Conservation (phyloP, 345 rosid genomes). For the Populus nigra region DNA sequence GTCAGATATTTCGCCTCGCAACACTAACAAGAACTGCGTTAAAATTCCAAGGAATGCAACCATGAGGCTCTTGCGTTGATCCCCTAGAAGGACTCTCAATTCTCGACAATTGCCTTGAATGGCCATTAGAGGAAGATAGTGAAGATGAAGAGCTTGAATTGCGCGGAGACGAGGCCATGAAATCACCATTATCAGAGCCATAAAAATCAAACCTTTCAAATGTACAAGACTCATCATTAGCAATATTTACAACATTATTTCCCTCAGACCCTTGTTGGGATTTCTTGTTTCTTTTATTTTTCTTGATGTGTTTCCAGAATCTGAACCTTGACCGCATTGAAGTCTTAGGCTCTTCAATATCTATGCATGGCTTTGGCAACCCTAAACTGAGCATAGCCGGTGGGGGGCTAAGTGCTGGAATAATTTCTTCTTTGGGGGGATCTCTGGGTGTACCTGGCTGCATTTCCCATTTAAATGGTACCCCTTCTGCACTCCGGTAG, state of each 20-base stretch:
- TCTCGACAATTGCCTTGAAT: conserved; percentile 6
- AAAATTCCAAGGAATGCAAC: conserved; percentile 11
- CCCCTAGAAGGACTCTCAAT: background rate
- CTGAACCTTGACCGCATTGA: conserved; percentile 33
- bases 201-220: conserved; percentile 1
- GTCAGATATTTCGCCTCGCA: background rate
- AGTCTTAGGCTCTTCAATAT: conserved; percentile 24
- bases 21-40: conserved; percentile 1
- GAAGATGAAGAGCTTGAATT: conserved; percentile 1
- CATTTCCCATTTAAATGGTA: conserved; percentile 35
- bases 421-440: conserved; percentile 8
- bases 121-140: background rate
- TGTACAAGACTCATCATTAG: background rate
- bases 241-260: background rate
- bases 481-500: conserved; percentile 27
- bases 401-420: conserved; percentile 45
- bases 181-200: conserved; percentile 8
- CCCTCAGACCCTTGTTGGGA: background rate
- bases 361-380: conserved; percentile 52
- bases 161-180: background rate
- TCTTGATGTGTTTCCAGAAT: conserved; percentile 23
- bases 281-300: background rate
- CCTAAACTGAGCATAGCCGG: conserved; percentile 58
- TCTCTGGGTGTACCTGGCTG: conserved; percentile 22
- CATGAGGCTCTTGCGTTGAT: background rate